Conservation (phyloP, 139 green algal genomes). For the Gonium pectorale region DNA sequence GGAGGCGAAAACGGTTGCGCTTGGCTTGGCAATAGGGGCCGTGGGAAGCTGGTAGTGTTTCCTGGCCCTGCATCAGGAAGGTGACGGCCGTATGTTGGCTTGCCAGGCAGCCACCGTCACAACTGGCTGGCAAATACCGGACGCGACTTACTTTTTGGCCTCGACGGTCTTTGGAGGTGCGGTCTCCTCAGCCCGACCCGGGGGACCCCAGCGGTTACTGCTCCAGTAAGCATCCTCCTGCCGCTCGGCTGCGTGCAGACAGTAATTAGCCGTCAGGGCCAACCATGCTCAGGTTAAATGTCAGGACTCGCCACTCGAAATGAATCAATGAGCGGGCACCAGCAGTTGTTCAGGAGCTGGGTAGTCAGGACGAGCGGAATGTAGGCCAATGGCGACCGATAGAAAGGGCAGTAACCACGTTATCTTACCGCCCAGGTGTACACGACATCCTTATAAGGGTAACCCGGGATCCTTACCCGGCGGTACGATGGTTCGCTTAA, state of each 20-base stretch:
- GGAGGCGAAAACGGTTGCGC: conserved; percentile 49
- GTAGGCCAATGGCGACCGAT: too few relatives aligned
- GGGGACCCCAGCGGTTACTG: conserved; percentile 57
- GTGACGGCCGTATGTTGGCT: neutral
- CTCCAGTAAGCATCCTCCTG: conserved; percentile 57
- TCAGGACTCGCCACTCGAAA: too few relatives aligned
- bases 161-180: neutral
- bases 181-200: neutral
- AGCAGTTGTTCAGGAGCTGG: too few relatives aligned
- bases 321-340: too few relatives aligned
- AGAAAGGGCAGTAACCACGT: too few relatives aligned
- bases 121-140: neutral
- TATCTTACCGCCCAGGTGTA: too few relatives aligned
- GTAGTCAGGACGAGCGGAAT: too few relatives aligned
- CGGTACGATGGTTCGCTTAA: conserved; percentile 40
- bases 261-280: too few relatives aligned
- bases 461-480: neutral
- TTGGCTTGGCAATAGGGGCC: conserved; percentile 36
- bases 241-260: neutral
- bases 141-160: conserved; percentile 31
- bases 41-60: conserved; percentile 57
- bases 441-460: too few relatives aligned
- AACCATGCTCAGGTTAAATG: too few relatives aligned
- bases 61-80: conserved; percentile 39
- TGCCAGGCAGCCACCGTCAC: neutral